phyloP scores from a whole-genome alignment of 2,329 filamentous ascomycete species.

The Penicillium sp. region DNA sequence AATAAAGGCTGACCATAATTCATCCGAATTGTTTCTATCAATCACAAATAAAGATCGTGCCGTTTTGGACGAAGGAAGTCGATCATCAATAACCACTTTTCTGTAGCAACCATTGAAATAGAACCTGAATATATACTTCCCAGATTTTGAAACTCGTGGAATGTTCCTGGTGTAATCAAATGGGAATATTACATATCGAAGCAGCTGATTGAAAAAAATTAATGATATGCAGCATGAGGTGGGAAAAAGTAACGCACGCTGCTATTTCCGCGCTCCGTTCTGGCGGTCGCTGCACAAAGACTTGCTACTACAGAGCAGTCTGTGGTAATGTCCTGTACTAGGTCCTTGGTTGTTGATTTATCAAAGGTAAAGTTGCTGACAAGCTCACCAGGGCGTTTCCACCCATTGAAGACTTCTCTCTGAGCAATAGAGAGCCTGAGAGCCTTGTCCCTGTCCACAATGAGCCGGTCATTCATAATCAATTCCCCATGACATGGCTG shows the following conservation, averaged over 20 bases:
- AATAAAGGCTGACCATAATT: constrained; percentile 86
- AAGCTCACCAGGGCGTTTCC: constrained; percentile 73
- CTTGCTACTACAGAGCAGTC: constrained; percentile 98
- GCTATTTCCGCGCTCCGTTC: constrained; percentile 64
- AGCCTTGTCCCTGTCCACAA: constrained; percentile 6
- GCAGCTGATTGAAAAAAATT: constrained; percentile 49
- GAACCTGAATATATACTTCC: constrained; percentile 87
- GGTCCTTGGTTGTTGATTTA: constrained; percentile 59
- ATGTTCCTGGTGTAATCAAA: constrained; percentile 57
- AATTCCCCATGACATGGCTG: neutral
- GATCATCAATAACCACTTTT: constrained; percentile 82
- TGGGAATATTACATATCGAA: constrained; percentile 71
- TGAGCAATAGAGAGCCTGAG: constrained; percentile 66
- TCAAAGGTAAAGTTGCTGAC: constrained; percentile 34
- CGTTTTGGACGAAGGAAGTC: constrained; percentile 71
- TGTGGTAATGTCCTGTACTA: constrained; percentile 92
- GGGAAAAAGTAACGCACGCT: constrained; percentile 50
- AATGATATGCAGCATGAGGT: neutral
- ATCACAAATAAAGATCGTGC: constrained; percentile 78
- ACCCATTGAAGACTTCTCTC: constrained; percentile 70
- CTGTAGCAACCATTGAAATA: constrained; percentile 94
- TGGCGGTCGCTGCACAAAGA: constrained; percentile 73
- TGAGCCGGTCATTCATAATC: neutral
- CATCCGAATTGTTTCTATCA: constrained; percentile 73
- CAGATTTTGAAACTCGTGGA: constrained; percentile 67